phyloP scores from a whole-genome alignment of 495 filamentous ascomycete species.

The Trichocladium uniseriatum region DNA sequence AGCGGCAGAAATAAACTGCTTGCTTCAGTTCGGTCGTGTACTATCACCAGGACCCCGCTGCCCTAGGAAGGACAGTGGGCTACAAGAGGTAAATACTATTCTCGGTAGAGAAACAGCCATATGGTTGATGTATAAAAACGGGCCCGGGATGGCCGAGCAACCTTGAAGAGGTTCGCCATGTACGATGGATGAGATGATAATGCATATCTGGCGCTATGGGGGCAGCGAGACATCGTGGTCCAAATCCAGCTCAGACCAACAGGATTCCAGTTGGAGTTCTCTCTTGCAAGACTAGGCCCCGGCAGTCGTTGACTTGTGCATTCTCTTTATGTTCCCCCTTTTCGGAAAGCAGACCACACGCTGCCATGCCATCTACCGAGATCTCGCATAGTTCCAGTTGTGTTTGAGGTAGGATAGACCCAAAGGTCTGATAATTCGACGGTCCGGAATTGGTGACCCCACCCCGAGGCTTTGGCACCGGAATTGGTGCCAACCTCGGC shows the following conservation, averaged over 20 bases:
- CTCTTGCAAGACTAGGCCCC: no score
- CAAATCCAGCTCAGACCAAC: slow-evolving; percentile 6
- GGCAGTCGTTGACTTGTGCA: background rate
- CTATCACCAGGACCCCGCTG: background rate
- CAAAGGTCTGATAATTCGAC: background rate
- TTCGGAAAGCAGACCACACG: no score
- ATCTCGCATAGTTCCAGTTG: no score
- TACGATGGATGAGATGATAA: slow-evolving; percentile 4
- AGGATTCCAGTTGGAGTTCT: background rate
- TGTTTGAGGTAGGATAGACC: background rate
- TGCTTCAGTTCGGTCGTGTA: background rate
- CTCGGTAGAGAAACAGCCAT: background rate
- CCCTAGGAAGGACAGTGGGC: no score
- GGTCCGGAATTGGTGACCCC: background rate
- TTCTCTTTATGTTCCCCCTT: no score
- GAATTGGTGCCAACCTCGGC: slow-evolving; percentile 3
- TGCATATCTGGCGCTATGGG: slow-evolving; percentile 6
- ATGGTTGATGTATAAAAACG: background rate
- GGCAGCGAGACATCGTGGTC: background rate
- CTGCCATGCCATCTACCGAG: background rate
- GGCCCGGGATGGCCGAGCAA: background rate
- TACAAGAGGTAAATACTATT: no score
- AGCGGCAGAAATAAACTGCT: slow-evolving; percentile 63
- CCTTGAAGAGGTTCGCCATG: slow-evolving; percentile 3
- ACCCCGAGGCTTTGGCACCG: slow-evolving; percentile 6